phyloP scores from a whole-genome alignment of 2,329 filamentous ascomycete species.

The Plectosphaerella plurivora region DNA sequence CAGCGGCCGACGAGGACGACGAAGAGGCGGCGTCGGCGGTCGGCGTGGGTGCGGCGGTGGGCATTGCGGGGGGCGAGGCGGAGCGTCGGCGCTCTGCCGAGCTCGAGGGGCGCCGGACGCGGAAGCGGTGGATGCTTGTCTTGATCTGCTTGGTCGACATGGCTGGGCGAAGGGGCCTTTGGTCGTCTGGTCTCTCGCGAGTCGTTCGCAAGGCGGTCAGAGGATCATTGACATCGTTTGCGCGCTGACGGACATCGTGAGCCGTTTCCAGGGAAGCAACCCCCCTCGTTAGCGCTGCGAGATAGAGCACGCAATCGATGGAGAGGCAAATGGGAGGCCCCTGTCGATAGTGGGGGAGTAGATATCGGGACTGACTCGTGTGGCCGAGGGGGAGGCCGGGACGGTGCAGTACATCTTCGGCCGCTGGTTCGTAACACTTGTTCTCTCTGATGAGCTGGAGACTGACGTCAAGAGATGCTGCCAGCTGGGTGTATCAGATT shows the following conservation, averaged over 20 bases:
- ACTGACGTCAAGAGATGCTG: no score
- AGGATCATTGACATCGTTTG: neutral
- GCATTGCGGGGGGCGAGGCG: constrained; percentile 1
- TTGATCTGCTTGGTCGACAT: constrained; percentile 13
- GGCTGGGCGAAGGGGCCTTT: constrained; percentile 1
- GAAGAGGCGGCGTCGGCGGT: neutral
- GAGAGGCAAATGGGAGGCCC: neutral
- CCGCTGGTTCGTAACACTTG: no score
- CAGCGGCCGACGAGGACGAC: constrained; percentile 16
- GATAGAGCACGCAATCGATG: neutral
- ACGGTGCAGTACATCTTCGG: no score
- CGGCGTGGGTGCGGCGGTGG: neutral
- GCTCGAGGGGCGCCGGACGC: no score
- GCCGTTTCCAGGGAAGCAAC: neutral
- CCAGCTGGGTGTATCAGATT: no score
- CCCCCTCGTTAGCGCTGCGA: no score
- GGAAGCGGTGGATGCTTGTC: constrained; percentile 19
- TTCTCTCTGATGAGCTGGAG: no score
- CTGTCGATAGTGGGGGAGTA: no score
- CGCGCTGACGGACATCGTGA: neutral
- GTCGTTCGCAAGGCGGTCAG: neutral
- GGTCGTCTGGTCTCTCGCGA: no score
- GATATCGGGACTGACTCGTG: no score
- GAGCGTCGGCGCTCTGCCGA: neutral
- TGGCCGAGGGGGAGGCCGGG: no score